Base-by-base conservation (phyloP, 129 eudicot species). In the Tanacetum coccineum region DNA sequence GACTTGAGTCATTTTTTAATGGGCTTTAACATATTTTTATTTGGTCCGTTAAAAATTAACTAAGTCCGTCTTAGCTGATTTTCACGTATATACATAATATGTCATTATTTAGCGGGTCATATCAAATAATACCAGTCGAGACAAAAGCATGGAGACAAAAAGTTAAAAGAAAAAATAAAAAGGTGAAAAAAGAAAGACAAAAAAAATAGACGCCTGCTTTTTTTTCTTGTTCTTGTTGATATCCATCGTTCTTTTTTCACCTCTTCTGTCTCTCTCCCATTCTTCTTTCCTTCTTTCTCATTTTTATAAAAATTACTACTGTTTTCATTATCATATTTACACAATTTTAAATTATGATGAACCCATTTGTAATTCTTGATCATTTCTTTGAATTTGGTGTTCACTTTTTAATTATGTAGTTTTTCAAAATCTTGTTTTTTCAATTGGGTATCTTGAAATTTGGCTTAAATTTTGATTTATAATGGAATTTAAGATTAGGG, bases 141-240 rank as follows among this genome's bases (percentile, higher is more conserved):
- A n/a, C n/a, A n/a, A n/a, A n/a, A n/a, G n/a, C n/a, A n/a, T n/a
- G 30, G 49, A 59, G 74, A 70, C 67, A 46, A 59, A 70, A 70
- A 59, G 67, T 26, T 28, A 28, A 70, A n/a, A n/a, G n/a, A 58
- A 57, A 70, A 55, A 8, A 21, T 10, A 13, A 14, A 45, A 58
- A 70, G 56, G 15, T 48, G 51, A 49, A 42, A 53, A 68, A 68
- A 54, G 50, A 70, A 44, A 13, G 15, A 70, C 45, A 39, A 59
- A 75, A 75, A 68, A 61, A 50, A 45, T 76, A 68, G 70, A 76
- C 75, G 59, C 75, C 75, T 76, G 80, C 80, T 68, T 76, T 61
- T 61, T 70, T 58, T 68, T 67, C 59, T 59, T 75, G n/a, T 74
- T 21, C 51, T 70, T 42, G 55, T 52, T 75, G 18, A 49, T 68